These are phyloP conservation scores for Amaranthus palmeri DNA, from an alignment of 148 eudicot species.

Conservation along the genomic window DNA sequence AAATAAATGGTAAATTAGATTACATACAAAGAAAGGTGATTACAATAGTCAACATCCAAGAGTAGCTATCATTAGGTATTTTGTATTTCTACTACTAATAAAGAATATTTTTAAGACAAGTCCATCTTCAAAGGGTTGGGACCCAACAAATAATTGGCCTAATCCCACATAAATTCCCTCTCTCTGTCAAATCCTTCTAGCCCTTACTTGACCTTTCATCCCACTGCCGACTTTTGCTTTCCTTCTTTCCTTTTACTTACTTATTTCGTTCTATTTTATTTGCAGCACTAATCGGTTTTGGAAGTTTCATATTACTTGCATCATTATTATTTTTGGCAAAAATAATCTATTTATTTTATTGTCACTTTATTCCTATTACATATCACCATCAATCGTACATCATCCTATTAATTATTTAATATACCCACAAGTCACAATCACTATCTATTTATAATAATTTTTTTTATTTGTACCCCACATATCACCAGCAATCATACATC, in stretches of 20 bases:
- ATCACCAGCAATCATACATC: too few relatives aligned
- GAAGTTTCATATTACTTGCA: too few relatives aligned
- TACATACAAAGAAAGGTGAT: neutral
- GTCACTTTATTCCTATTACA: too few relatives aligned
- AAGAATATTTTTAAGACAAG: neutral
- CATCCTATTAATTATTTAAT: too few relatives aligned
- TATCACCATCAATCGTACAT: too few relatives aligned
- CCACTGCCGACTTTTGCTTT: neutral
- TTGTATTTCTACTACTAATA: neutral
- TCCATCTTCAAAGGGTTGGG: conserved; percentile 9
- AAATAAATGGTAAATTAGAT: neutral
- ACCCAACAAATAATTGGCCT: conserved; percentile 23
- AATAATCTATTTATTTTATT: too few relatives aligned
- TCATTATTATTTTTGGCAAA: too few relatives aligned
- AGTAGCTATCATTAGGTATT: conserved; percentile 7
- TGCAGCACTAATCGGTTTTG: too few relatives aligned
- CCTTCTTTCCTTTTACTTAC: neutral
- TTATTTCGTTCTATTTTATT: too few relatives aligned
- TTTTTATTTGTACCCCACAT: too few relatives aligned
- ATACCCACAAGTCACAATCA: too few relatives aligned
- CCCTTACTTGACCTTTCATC: neutral
- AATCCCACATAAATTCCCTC: conserved; percentile 10
- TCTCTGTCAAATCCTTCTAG: conserved; percentile 9
- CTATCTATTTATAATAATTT: too few relatives aligned
- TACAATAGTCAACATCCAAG: neutral